Evolutionary conservation across 2,329 filamentous ascomycete genomes (phyloP).

Genomic region (Alternaria triticina): DNA sequence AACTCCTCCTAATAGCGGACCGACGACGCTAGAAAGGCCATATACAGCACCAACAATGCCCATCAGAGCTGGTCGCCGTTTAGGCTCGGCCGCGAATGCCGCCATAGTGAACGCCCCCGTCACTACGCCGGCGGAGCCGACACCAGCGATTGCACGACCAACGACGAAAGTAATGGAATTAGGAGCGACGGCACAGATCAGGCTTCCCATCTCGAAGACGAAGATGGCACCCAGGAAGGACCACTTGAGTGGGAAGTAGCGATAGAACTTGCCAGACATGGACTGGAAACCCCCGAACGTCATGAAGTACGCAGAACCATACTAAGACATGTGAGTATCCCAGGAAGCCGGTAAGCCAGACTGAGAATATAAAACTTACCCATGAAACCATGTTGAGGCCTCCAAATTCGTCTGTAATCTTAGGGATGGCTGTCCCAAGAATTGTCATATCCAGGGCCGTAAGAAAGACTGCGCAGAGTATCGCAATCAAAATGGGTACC

Average conservation of each 20-base stretch:
- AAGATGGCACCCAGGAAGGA: slow-evolving; percentile 43
- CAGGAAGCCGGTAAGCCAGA: too few species aligned
- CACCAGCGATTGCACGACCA: slow-evolving; percentile 49
- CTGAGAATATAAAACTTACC: background rate
- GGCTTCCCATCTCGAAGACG: slow-evolving; percentile 63
- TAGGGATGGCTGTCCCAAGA: slow-evolving; percentile 36
- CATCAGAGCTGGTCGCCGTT: slow-evolving; percentile 47
- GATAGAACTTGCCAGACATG: slow-evolving; percentile 55
- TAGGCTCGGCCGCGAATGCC: slow-evolving; percentile 50
- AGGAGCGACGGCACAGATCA: slow-evolving; percentile 56
- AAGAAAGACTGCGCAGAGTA: background rate
- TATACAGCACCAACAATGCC: slow-evolving; percentile 48
- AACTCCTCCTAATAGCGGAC: slow-evolving; percentile 52
- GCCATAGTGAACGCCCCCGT: slow-evolving; percentile 50
- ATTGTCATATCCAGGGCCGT: slow-evolving; percentile 21
- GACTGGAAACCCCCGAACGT: slow-evolving; percentile 54
- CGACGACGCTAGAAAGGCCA: slow-evolving; percentile 45
- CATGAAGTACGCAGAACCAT: slow-evolving; percentile 51
- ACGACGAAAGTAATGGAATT: slow-evolving; percentile 47
- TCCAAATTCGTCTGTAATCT: slow-evolving; percentile 36
- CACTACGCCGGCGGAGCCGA: slow-evolving; percentile 46
- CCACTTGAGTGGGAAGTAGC: slow-evolving; percentile 51
- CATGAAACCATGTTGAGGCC: slow-evolving; percentile 29
- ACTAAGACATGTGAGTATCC: background rate
- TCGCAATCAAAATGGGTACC: background rate